Percentiles rank a stretch among this genome's conserved stretches.
These are phyloP conservation scores for Panicum hallii DNA, from an alignment of 202 grass and related monocot species.

Conservation along the genomic window DNA sequence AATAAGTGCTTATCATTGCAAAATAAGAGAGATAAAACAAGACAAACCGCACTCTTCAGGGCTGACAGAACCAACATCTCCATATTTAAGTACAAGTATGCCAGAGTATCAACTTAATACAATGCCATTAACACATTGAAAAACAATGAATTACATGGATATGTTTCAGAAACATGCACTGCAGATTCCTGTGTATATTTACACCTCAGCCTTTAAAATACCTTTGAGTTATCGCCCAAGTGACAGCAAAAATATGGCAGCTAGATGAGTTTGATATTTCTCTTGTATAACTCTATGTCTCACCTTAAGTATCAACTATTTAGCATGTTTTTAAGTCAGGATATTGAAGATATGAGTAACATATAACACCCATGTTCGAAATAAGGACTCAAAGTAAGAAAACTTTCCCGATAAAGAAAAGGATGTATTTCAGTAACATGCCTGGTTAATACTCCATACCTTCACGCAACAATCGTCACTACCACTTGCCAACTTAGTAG, in stretches of 20 bases:
- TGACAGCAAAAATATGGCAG: neutral
- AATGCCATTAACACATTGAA: neutral
- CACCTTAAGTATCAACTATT: conserved; percentile 27
- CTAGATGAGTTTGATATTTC: conserved; percentile 30
- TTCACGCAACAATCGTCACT: conserved; percentile 94
- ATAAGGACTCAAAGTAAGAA: conserved; percentile 33
- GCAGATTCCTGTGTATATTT: neutral
- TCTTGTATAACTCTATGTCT: neutral
- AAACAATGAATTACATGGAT: neutral
- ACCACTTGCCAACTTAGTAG: conserved; percentile 94
- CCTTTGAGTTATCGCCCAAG: neutral
- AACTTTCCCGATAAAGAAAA: conserved; percentile 18
- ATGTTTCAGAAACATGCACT: conserved; percentile 18
- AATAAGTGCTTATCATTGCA: conserved; percentile 9
- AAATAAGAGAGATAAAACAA: neutral
- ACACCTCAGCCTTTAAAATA: neutral
- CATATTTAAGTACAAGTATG: neutral
- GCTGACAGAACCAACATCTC: conserved; percentile 3
- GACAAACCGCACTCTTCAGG: neutral
- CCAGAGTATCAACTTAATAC: neutral
- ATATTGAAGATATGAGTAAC: conserved; percentile 24
- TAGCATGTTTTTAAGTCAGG: conserved; percentile 25
- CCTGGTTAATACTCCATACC: conserved; percentile 99
- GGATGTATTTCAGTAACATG: conserved; percentile 50
- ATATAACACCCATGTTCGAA: conserved; percentile 21